A percentile compares a stretch with the other conserved stretches of the same genome.
These are phyloP conservation scores for Lachancea mirantina DNA, from an alignment of 805 yeast species.

Conservation along the genomic window DNA sequence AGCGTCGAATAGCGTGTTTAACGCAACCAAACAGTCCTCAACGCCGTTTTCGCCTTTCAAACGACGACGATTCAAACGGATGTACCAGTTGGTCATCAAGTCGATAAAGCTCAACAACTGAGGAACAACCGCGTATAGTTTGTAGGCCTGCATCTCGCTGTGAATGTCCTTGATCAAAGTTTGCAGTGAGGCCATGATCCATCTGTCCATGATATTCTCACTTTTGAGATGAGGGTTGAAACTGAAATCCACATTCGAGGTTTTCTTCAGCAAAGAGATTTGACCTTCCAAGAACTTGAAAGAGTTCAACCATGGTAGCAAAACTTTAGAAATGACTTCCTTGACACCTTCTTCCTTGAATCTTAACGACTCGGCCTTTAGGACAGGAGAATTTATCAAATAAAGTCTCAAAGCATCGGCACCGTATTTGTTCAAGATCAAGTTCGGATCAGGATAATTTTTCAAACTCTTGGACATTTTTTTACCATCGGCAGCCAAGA, in stretches of 20 bases:
- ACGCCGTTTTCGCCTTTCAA: slow-evolving; percentile 89
- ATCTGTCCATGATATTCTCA: slow-evolving; percentile 91
- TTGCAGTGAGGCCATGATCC: slow-evolving; percentile 96
- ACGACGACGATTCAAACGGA: slow-evolving; percentile 96
- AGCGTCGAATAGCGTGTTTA: slow-evolving; percentile 88
- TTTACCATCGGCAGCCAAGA: slow-evolving; percentile 95
- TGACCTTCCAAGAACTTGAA: slow-evolving; percentile 95
- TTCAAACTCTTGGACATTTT: slow-evolving; percentile 98
- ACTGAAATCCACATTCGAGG: slow-evolving; percentile 58
- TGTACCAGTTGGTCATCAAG: slow-evolving; percentile 96
- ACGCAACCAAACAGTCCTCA: slow-evolving; percentile 76
- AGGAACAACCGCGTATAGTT: slow-evolving; percentile 95
- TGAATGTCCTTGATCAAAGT: slow-evolving; percentile 81
- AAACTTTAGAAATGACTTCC: slow-evolving; percentile 91
- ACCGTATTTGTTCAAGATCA: slow-evolving; percentile 81
- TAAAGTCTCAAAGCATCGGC: slow-evolving; percentile 96
- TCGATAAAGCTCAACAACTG: slow-evolving; percentile 82
- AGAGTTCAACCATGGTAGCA: slow-evolving; percentile 98
- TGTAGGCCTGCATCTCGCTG: slow-evolving; percentile 80
- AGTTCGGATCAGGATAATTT: slow-evolving; percentile 92
- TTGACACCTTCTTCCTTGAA: slow-evolving; percentile 99
- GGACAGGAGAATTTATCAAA: slow-evolving; percentile 93
- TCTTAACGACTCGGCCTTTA: slow-evolving; percentile 92
- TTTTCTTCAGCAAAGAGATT: slow-evolving; percentile 75
- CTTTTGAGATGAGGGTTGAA: slow-evolving; percentile 61